Evolutionary conservation across 139 green algal species (phyloP).

Genomic region (Ettlia oleoabundans): DNA sequence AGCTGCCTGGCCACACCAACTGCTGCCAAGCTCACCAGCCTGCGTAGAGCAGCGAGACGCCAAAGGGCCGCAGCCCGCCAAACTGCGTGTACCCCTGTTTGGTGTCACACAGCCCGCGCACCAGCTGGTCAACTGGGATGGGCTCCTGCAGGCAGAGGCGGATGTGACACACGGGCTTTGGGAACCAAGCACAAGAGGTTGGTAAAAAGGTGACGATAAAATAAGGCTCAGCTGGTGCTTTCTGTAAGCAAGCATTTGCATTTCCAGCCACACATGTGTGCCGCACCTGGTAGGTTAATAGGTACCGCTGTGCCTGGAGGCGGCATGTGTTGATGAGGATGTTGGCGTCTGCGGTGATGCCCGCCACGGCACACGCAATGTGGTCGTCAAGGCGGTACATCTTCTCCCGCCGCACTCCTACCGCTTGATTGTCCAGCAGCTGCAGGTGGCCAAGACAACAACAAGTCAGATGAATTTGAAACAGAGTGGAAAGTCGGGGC

Average conservation of each 20-base stretch:
- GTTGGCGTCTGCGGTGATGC: constrained; percentile 98
- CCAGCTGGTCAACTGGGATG: constrained; percentile 98
- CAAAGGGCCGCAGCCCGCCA: constrained; percentile 96
- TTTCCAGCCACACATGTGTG: background rate
- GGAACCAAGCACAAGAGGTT: no score
- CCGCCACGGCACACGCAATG: constrained; percentile 93
- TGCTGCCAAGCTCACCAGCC: constrained; percentile 76
- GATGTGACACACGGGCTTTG: no score
- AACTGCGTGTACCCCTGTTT: constrained; percentile 99
- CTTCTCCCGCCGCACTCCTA: constrained; percentile 94
- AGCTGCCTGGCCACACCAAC: background rate
- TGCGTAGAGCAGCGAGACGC: constrained; percentile 97
- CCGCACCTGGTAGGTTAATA: constrained; percentile 83
- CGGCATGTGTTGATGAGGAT: constrained; percentile 97
- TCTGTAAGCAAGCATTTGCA: no score
- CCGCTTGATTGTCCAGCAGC: constrained; percentile 90
- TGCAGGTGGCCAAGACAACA: constrained; percentile 45
- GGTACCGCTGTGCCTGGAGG: constrained; percentile 86
- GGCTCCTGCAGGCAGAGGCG: constrained; percentile 77
- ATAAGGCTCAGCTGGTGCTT: no score
- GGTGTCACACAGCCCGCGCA: constrained; percentile 92
- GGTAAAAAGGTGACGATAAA: background rate
- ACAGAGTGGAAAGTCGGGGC: no score
- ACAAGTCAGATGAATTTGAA: no score
- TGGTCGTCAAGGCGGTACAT: constrained; percentile 99